phyloP scores from a whole-genome alignment of 495 filamentous ascomycete species.

The Penicilliopsis zonata region DNA sequence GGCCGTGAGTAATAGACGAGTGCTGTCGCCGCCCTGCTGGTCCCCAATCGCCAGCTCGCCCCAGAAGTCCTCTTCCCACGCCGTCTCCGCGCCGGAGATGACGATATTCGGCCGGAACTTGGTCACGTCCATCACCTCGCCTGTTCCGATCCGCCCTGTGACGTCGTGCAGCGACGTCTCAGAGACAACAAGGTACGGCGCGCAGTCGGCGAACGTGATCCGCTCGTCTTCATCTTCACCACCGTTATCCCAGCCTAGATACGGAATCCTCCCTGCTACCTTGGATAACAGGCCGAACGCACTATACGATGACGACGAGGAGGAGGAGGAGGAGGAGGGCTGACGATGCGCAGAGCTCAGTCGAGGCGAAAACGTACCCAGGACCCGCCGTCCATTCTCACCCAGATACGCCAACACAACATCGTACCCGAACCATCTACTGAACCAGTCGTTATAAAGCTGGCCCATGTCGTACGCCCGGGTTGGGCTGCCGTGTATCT shows the following conservation, averaged over 20 bases:
- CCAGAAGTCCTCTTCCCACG: conserved; percentile 88
- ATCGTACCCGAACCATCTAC: conserved; percentile 51
- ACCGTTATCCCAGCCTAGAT: not conserved
- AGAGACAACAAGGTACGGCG: conserved; percentile 63
- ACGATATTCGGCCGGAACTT: conserved; percentile 86
- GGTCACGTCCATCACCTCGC: conserved; percentile 51
- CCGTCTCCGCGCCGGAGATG: conserved; percentile 41
- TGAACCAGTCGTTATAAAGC: conserved; percentile 63
- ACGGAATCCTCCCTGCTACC: not conserved
- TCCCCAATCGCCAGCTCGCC: conserved; percentile 40
- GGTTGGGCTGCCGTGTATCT: conserved; percentile 52
- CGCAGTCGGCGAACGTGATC: conserved; percentile 72
- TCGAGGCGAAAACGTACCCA: conserved; percentile 42
- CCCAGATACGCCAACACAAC: conserved; percentile 62
- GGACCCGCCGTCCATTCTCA: conserved; percentile 44
- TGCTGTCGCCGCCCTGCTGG: conserved; percentile 5
- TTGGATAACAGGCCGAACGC: not conserved
- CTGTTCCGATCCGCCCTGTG: conserved; percentile 41
- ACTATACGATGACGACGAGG: too few relatives aligned
- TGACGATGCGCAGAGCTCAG: conserved; percentile 13
- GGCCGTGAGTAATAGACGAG: conserved; percentile 48
- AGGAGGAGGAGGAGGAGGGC: not conserved
- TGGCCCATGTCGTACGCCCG: conserved; percentile 55
- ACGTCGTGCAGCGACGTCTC: conserved; percentile 58
- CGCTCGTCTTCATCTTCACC: conserved; percentile 13